Base-by-base conservation (phyloP, 2,329 filamentous ascomycete species). In the Aspergillus viridinutans region DNA sequence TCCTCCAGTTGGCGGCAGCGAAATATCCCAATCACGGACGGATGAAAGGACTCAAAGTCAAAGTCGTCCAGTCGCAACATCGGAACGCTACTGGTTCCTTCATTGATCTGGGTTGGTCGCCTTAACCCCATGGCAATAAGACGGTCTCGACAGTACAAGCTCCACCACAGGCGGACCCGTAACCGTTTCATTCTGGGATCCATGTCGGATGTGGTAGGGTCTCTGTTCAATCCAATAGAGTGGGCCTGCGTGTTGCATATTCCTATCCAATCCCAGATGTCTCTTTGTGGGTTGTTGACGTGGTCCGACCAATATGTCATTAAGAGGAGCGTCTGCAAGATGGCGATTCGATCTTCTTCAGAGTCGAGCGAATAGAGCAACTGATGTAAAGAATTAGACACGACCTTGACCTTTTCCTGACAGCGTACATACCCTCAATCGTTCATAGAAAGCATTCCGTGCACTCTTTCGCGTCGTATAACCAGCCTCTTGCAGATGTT, bases 241-340 rank as follows among this genome's bases (percentile, higher is more conserved):
- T 65, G 62, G n/a, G 63, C 63, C 49, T 64, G 59, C n/a, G 58
- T 63, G 50, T 61, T 67, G 58, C 64, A 67, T 10, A 65, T 55
- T 12, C 63, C 64, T 49, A 67, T 61, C 64, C 63, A 67, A 47
- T 67, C 64, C 64, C 64, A 67, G 29, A 65, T 67, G 23, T 96
- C 92, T 74, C 95, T 94, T 70, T 94, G 90, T 68, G 69, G 67
- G 47, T 94, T 90, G 71, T 95, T 90, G 2, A 91, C 90, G 8
- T 90, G 92, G 75, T 96, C 91, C 70, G 95, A 95, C 87, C 92
- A 96, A 72, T 94, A 96, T 5, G 91, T 95, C 88, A 96, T 90
- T 55, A 96, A 81, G 25, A 96, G 80, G 7, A 96, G 79, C 8
- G 89, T 86, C 74, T 96, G 92, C 25, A 96, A 87, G 35, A 96